Evolutionary conservation across 306 rosid genomes (phyloP), one percentile per base, ranked within the genome.

Genomic region (Prunus armeniaca): DNA sequence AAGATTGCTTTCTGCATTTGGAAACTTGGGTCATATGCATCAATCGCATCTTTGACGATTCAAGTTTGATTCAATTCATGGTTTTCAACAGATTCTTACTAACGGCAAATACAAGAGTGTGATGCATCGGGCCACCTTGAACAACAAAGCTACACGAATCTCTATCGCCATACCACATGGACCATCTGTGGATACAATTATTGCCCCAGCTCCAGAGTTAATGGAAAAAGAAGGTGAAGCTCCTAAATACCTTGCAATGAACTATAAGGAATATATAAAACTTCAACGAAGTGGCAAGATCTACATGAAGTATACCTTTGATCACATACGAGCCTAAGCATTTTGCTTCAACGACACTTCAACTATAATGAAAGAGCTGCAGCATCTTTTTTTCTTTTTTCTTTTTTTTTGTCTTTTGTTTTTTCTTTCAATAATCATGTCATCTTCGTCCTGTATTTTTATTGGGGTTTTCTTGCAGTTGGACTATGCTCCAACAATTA

Each of bases 71-170:
- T 3, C 5, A 49, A 24, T 79, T 70, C 3, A 56, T 66, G 66
- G 2, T 11, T 12, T 11, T 43, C 13, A 17, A 10, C 30, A 88
- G 88, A 71, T 86, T 27, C 6, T 81, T 82, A 86, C 88, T 72
- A 88, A 88, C 49, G 92, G 85, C 0, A 88, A 79, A 71, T 88
- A 84, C 84, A 88, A 71, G 65, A 86, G 90, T 70, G 81, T 82
- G 5, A 25, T 82, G 34, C 88, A 88, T 79, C 65, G 90, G 64
- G 90, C 88, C 28, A 50, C 55, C 7, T 82, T 81, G 73, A 82
- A 84, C 79, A 79, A 77, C 71, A 84, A 78, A 75, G 84, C 82
- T 24, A 82, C 87, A 0, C 82, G 93, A 76, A 86, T 86, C 38
- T 86, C 90, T 0, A 4, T 88, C 46, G 87, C 82, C 45, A n/a